These are phyloP conservation scores for Tremella mesenterica DNA, from an alignment of 768 basidiomycete species.

Conservation along the genomic window DNA sequence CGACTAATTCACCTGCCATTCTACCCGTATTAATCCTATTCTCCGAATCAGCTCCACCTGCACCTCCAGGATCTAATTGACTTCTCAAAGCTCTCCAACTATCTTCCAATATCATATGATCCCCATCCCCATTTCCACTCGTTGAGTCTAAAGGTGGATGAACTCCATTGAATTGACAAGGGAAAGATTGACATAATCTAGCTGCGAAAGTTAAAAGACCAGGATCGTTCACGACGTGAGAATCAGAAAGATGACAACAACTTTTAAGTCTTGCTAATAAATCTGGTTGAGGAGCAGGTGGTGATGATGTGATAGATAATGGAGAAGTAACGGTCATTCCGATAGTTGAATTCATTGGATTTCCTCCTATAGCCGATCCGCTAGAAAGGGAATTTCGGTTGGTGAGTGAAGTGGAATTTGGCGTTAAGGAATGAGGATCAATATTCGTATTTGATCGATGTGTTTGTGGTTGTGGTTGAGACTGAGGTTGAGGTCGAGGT, in stretches of 20 bases:
- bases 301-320: too few relatives aligned
- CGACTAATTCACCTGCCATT: conserved; percentile 42
- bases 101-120: conserved; percentile 36
- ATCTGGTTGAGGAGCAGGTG: conserved; percentile 28
- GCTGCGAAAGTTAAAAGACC: conserved; percentile 42
- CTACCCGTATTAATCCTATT: conserved; percentile 41
- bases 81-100: conserved; percentile 30
- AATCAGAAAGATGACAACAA: conserved; percentile 42
- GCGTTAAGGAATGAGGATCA: too few relatives aligned
- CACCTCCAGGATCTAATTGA: conserved; percentile 35
- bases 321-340: too few relatives aligned
- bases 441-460: too few relatives aligned
- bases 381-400: too few relatives aligned
- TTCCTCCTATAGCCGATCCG: too few relatives aligned
- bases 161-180: conserved; percentile 26
- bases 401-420: too few relatives aligned
- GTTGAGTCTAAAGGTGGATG: conserved; percentile 24
- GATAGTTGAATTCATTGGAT: too few relatives aligned
- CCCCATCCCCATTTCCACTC: conserved; percentile 12
- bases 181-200: conserved; percentile 38
- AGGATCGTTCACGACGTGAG: conserved; percentile 41
- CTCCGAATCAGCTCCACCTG: conserved; percentile 39
- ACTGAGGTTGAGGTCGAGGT: too few relatives aligned
- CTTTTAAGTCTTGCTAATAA: conserved; percentile 38
- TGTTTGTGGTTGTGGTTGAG: too few relatives aligned